A percentile compares a stretch with the other conserved stretches of the same genome.
These are phyloP conservation scores for Akebia trifoliata DNA, from an alignment of 164 flowering plant species.

Conservation along the genomic window DNA sequence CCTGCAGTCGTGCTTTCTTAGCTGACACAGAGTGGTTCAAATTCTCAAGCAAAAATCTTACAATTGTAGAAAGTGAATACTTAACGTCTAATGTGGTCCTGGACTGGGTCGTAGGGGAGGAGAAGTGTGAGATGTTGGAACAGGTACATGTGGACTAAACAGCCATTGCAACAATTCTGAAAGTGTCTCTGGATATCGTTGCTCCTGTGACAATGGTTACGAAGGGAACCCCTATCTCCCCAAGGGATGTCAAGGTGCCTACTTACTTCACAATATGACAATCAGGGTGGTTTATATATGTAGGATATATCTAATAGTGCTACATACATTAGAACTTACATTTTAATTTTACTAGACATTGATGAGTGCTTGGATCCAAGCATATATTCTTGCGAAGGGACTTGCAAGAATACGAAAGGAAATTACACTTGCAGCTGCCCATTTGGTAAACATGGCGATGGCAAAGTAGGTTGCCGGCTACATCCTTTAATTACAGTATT, in stretches of 20 bases:
- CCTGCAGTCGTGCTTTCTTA: slow-evolving; percentile 11
- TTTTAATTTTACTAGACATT: slow-evolving; percentile 20
- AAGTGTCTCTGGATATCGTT: slow-evolving; percentile 5
- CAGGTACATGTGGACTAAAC: slow-evolving; percentile 1
- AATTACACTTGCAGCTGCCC: slow-evolving; percentile 21
- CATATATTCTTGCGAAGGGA: slow-evolving; percentile 12
- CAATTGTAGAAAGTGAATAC: neutral
- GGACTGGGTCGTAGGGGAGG: slow-evolving; percentile 7
- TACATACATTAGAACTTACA: too few species aligned
- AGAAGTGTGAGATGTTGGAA: neutral
- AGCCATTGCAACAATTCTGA: neutral
- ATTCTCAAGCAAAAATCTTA: neutral
- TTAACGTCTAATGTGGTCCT: neutral
- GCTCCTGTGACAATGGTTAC: slow-evolving; percentile 11
- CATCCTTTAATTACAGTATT: neutral
- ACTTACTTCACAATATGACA: too few species aligned
- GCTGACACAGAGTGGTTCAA: slow-evolving; percentile 1
- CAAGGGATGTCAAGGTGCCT: slow-evolving; percentile 13
- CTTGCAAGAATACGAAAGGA: slow-evolving; percentile 23
- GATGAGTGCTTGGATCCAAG: slow-evolving; percentile 24
- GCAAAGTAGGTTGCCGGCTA: neutral
- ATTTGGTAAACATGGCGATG: slow-evolving; percentile 6
- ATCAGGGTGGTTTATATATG: too few species aligned
- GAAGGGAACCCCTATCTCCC: slow-evolving; percentile 17
- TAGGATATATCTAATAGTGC: too few species aligned